Evolutionary conservation across 805 yeast species (phyloP), one percentile per base, ranked within the genome.

Genomic region (Starmerella bombicola): DNA sequence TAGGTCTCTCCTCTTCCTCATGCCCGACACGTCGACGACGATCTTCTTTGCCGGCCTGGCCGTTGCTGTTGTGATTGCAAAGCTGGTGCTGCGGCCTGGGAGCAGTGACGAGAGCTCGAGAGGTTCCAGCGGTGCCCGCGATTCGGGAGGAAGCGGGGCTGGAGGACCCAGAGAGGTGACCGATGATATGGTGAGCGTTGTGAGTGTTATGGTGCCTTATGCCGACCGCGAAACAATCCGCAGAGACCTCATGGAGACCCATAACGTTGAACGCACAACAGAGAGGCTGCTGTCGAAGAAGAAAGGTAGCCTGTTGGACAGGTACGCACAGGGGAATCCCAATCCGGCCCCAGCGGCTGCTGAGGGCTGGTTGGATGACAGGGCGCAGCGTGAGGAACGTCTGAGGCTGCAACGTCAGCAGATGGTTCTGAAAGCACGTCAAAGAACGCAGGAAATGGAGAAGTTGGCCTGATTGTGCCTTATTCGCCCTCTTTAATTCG

Each of bases 171-270:
- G 66, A 3, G 53, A 54, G 6, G 63, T 63, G 15, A 60, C 60
- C 9, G 55, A 55, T 12, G 58, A 47, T 34, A 88, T 88, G 97
- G 68, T 88, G 33, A 91, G 80, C 48, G 77, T 81, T 0, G 95
- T 88, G 2, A 80, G 76, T 51, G 75, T 84, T 31, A 66, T 88
- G 41, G 94, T 85, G 0, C 95, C 96, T 3, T 66, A 67, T 17
- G 62, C 82, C 24, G 67, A 80, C 1, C 69, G 62, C 3, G 80
- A 71, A 6, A 93, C 81, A 55, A 83, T 91, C 46, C 67, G 76
- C 46, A 66, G 68, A 46, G 93, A 80, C 56, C 68, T 91, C 46
- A 75, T 77, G 53, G 66, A 73, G 44, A 74, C 91, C 0, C 59
- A 53, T 31, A 76, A 80, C 6, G 86, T 86, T 1, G 86, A 83